Conservation (phyloP, 2,329 filamentous ascomycete species). For the Colletotrichum viniferum region DNA sequence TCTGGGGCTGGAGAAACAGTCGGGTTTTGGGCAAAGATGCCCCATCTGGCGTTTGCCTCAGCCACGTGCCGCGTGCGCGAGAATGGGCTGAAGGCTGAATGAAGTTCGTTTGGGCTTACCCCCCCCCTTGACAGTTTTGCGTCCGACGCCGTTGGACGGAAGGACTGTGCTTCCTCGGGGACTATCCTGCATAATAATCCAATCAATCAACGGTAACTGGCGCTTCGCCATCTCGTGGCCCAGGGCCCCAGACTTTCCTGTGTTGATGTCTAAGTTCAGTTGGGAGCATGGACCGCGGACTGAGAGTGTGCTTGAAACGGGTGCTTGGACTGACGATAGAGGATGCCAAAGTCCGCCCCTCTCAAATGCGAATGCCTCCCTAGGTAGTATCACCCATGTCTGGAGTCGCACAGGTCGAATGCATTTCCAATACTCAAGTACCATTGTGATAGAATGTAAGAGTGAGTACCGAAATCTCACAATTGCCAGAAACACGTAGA, state of each 20-base stretch:
- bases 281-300: background rate
- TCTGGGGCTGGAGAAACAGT: background rate
- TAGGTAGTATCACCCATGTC: background rate
- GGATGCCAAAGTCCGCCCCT: background rate
- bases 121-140: background rate
- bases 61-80: background rate
- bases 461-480: no score
- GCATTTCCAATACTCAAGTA: no score
- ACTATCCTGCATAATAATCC: background rate
- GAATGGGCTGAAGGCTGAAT: background rate
- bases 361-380: background rate
- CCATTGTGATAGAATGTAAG: no score
- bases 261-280: background rate
- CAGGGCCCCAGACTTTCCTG: background rate
- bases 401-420: no score
- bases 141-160: background rate
- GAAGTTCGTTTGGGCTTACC: no score
- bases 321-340: background rate
- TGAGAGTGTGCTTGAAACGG: background rate
- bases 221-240: fast-evolving
- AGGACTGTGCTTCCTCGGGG: background rate
- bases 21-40: background rate
- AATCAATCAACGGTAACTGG: background rate
- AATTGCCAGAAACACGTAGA: no score
- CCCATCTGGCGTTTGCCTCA: no score